A percentile compares a stretch with the other conserved stretches of the same genome.
These are phyloP conservation scores for Ceratocystis huliohia DNA, from an alignment of 2,329 filamentous ascomycete genomes.

Conservation along the genomic window DNA sequence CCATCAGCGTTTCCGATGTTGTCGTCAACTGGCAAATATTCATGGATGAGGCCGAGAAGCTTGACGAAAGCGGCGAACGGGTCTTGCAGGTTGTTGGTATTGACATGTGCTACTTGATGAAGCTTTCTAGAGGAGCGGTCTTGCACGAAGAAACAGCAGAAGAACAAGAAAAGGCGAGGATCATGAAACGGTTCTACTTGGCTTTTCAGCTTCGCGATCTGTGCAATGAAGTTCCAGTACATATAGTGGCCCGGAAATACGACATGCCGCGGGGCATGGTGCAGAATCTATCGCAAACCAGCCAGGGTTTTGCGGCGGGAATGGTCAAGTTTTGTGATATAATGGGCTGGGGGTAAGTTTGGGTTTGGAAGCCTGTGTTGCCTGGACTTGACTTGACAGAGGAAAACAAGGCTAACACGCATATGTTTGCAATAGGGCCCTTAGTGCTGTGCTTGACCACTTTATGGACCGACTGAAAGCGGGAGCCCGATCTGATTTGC, in stretches of 20 bases:
- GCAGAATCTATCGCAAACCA: slow-evolving; percentile 60
- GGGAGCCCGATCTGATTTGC: slow-evolving; percentile 56
- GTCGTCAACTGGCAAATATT: slow-evolving; percentile 61
- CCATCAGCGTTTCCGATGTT: slow-evolving; percentile 42
- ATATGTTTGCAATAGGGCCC: slow-evolving; percentile 37
- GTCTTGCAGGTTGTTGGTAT: slow-evolving; percentile 57
- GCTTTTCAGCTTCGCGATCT: slow-evolving; percentile 67
- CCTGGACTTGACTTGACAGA: not conserved
- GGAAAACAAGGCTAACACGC: no score
- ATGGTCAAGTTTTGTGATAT: slow-evolving; percentile 69
- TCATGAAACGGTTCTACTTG: slow-evolving; percentile 61
- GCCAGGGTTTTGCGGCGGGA: slow-evolving; percentile 64
- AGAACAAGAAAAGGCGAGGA: slow-evolving; percentile 47
- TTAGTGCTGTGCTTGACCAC: slow-evolving; percentile 60
- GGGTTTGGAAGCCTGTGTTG: slow-evolving; percentile 22
- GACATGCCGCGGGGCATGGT: slow-evolving; percentile 56
- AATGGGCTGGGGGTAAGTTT: slow-evolving; percentile 55
- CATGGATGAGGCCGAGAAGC: slow-evolving; percentile 53
- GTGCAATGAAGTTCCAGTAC: slow-evolving; percentile 62
- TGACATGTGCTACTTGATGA: slow-evolving; percentile 53
- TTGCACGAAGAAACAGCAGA: slow-evolving; percentile 50
- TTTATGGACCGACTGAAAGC: slow-evolving; percentile 62
- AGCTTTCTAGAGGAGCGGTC: slow-evolving; percentile 53
- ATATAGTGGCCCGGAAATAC: slow-evolving; percentile 57
- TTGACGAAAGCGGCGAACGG: slow-evolving; percentile 59